Base-by-base conservation (phyloP, 2,329 filamentous ascomycete genomes). In the Hymenoscyphus repandus region DNA sequence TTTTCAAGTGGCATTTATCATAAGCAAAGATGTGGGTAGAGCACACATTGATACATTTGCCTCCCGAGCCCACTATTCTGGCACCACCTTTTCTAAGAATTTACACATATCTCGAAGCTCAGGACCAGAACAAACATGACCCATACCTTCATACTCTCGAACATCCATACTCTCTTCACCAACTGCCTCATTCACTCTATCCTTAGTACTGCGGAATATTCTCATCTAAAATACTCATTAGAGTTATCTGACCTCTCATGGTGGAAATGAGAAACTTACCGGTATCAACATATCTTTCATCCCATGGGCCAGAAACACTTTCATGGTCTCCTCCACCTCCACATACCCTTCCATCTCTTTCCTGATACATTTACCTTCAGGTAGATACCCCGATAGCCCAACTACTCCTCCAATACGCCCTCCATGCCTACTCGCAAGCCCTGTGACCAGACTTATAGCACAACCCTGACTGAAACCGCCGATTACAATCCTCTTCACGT, bases 401-500 rank as follows among this genome's bases (percentile, higher is more conserved):
- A 95, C 83, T 55, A 96, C 85, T 55, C 89, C 91, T n/a, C 80
- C 91, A 17, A 96, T 73, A 69, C 87, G 87, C 1, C 72, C 72
- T 2, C 62, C 67, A 47, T 51, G 56, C 34, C 52, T 62, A 79
- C 76, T 52, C 75, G 74, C 55, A 31, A 95, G 69, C 2, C 88
- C 90, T 0, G 85, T 75, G 62, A 96, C 79, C 36, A 96, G 68
- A 33, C 86, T 81, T 73, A 95, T 87, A 52, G 89, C 90, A 49
- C 88, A 90, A 47, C 92, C 92, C 69, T 96, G 80, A 39, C 81
- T 86, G 74, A 91, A 91, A 31, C 86, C 86, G 32, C 86, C 91
- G 5, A 96, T 72, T n/a, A 96, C 80, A 63, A 96, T 27, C 13
- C 3, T 18, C 20, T 38, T 33, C 11, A 38, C 5, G 10, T 27